These are phyloP conservation scores for Erysimum cheiri DNA, from an alignment of 441 rosid species.

Conservation along the genomic window DNA sequence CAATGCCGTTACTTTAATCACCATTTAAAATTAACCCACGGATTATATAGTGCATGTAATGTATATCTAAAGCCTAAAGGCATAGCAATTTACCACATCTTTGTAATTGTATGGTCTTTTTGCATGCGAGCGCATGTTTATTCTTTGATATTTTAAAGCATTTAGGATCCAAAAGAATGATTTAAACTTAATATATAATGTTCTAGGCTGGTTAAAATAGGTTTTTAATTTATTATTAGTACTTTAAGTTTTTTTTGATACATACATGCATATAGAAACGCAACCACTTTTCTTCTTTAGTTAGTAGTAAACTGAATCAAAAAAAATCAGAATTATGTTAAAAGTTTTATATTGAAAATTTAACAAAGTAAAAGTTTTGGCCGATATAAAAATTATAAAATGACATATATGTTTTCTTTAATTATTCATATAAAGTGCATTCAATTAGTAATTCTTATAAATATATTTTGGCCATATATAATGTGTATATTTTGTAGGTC, in stretches of 20 bases:
- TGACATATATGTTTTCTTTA: background rate
- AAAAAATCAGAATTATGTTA: background rate
- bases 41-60: constrained; percentile 10
- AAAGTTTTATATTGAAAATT: background rate
- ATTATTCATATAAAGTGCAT: background rate
- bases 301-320: background rate
- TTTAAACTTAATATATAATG: background rate
- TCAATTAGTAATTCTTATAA: background rate
- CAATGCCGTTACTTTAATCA: constrained; percentile 9
- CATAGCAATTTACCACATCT: background rate
- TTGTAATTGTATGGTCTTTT: constrained; percentile 23
- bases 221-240: background rate
- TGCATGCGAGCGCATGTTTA: constrained; percentile 32
- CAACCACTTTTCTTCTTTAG: background rate
- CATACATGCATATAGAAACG: constrained; percentile 2
- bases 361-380: too few species aligned
- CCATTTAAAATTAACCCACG: background rate
- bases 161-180: background rate
- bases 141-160: constrained; percentile 4
- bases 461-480: background rate
- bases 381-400: background rate
- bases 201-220: background rate
- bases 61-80: too few species aligned
- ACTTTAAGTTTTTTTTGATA: background rate
- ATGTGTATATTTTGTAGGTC: constrained; percentile 15